Evolutionary conservation across 2,329 filamentous ascomycete species (phyloP), one percentile per base, ranked within the genome.

Genomic region (Plectosphaerella sp.): DNA sequence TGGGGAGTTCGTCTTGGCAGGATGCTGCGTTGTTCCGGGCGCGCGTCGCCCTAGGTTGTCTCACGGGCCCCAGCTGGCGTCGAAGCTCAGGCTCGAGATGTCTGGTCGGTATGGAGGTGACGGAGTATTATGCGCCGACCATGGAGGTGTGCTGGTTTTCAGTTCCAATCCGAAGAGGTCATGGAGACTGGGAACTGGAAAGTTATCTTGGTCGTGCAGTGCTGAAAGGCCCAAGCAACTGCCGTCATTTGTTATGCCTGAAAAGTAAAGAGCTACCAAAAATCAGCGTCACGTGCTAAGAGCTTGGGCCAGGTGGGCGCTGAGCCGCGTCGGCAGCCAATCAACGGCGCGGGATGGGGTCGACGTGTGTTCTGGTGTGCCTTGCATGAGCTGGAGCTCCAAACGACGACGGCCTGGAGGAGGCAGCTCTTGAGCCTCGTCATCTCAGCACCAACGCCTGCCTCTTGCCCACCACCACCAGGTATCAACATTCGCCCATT

Each of bases 381-480:
- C 42, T 48, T 45, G 39, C 48, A 50, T 33, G 48, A 43, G 48
- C 39, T 50, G 39, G 48, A 50, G 48, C 48, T 50, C 48, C 39
- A 35, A 33, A 45, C 48, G 16, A 50, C 49, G 43, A 47, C 47
- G 14, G 24, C 43, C 48, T 51, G 52, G 59, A 69, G 8, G 28
- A 69, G 67, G 67, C 67, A 68, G 64, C 67, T 53, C 70, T 41
- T 51, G 46, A 53, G 54, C 54, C 54, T 55, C 54, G 54, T 55
- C 54, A 55, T 53, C 54, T 45, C 28, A 49, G 18, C 41, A 43
- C 41, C 41, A 41, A 41, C 16, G 41, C 36, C n/a, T 41, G 8
- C 20, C 20, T 35, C 20, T 48, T 18, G 42, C 33, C 43, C n/a
- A n/a, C 35, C 15, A 8, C 41, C 18, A 22, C 22, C 22, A 22